These are phyloP conservation scores for Trichosporon ovoides DNA, from an alignment of 1,284 basidiomycete genomes.

Conservation along the genomic window DNA sequence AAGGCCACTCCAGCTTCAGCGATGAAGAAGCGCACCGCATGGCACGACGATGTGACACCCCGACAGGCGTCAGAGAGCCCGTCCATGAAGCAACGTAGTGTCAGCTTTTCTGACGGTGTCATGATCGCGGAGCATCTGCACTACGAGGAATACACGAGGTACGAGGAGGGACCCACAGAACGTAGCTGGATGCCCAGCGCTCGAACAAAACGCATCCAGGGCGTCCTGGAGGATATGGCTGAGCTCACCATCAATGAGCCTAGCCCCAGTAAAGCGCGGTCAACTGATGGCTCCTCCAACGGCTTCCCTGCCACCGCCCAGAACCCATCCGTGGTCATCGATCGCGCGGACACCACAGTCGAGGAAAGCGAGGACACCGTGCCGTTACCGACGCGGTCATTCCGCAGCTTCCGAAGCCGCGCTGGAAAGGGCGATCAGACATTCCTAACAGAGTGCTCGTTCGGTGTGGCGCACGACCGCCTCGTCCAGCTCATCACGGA, in stretches of 20 bases:
- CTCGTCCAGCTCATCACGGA: slow-evolving; percentile 91
- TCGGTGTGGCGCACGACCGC: slow-evolving; percentile 82
- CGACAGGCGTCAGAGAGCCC: slow-evolving; percentile 10
- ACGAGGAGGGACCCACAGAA: slow-evolving; percentile 24
- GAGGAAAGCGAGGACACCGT: slow-evolving; percentile 19
- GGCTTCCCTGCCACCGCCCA: slow-evolving; percentile 23
- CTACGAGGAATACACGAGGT: slow-evolving; percentile 13
- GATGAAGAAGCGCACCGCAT: slow-evolving; percentile 45
- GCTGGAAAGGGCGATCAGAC: slow-evolving; percentile 58
- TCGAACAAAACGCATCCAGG: slow-evolving; percentile 69
- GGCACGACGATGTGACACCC: slow-evolving; percentile 39
- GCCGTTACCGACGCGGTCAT: slow-evolving; percentile 15
- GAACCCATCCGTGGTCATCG: slow-evolving; percentile 9
- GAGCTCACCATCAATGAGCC: slow-evolving; percentile 53
- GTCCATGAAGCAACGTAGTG: slow-evolving; percentile 62
- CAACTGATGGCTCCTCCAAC: slow-evolving; percentile 22
- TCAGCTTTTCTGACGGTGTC: slow-evolving; percentile 90
- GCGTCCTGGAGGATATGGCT: slow-evolving; percentile 66
- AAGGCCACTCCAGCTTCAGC: slow-evolving; percentile 42
- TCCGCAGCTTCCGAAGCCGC: slow-evolving; percentile 22
- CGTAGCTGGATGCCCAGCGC: slow-evolving; percentile 56
- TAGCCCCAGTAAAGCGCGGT: background rate
- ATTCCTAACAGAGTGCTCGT: slow-evolving; percentile 87
- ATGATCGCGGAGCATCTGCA: slow-evolving; percentile 13
- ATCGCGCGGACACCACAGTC: background rate